Percentiles rank a stretch among this genome's conserved stretches.
These are phyloP conservation scores for Pichia phayaonensis DNA, from an alignment of 805 yeast genomes.

Conservation along the genomic window DNA sequence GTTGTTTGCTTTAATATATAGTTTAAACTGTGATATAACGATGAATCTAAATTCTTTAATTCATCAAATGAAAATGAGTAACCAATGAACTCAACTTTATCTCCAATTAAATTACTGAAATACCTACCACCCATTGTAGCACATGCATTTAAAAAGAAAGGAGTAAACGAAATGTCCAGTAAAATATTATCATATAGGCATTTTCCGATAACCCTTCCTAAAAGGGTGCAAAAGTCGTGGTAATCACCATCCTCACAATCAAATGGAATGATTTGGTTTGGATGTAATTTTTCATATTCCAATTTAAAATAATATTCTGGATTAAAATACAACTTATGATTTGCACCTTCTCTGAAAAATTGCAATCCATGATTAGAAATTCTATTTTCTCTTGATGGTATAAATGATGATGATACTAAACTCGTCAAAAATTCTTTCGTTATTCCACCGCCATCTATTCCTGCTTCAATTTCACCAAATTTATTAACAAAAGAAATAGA, in stretches of 20 bases:
- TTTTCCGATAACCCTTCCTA: conserved; percentile 83
- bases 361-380: conserved; percentile 19
- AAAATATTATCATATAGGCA: conserved; percentile 79
- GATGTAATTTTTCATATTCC: conserved; percentile 20
- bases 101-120: conserved; percentile 14
- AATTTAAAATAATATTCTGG: conserved; percentile 34
- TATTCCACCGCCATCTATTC: conserved; percentile 95
- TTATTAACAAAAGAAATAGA: conserved; percentile 63
- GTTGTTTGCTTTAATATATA: conserved; percentile 50
- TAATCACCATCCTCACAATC: conserved; percentile 18
- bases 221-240: conserved; percentile 40
- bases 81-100: conserved; percentile 16
- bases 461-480: conserved; percentile 69
- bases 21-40: conserved; percentile 55
- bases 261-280: conserved; percentile 23
- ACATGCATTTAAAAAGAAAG: conserved; percentile 71
- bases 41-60: conserved; percentile 59
- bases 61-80: conserved; percentile 68
- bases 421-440: conserved; percentile 84
- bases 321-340: conserved; percentile 69
- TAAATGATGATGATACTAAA: conserved; percentile 62
- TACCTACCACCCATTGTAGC: conserved; percentile 26
- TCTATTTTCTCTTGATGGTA: conserved; percentile 25
- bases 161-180: conserved; percentile 78
- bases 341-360: conserved; percentile 36